Conservation (phyloP, 108 stramenopile genomes). For the Skeletonema grethae region DNA sequence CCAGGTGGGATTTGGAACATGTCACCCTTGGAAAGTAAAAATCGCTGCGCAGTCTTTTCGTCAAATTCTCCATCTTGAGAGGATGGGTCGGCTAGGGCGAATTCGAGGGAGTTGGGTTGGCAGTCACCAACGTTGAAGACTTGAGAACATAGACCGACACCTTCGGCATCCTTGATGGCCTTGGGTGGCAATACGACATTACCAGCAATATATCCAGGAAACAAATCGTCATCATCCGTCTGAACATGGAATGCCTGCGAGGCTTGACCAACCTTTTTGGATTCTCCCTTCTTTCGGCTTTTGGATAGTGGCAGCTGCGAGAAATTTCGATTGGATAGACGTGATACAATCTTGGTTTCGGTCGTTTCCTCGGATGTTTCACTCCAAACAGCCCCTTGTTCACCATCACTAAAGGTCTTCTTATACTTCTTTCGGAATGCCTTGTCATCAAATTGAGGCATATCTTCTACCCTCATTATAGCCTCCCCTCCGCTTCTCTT, state of each 20-base stretch:
- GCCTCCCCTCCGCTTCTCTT: conserved; percentile 17
- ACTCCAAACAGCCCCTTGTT: conserved; percentile 73
- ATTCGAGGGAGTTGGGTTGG: conserved; percentile 81
- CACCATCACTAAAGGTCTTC: conserved; percentile 52
- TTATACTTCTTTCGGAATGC: conserved; percentile 63
- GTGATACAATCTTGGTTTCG: conserved; percentile 68
- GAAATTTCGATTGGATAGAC: conserved; percentile 56
- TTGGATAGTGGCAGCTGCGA: conserved; percentile 62
- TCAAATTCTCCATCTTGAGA: conserved; percentile 71
- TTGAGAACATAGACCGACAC: conserved; percentile 84
- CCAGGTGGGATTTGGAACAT: conserved; percentile 94
- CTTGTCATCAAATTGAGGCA: conserved; percentile 56
- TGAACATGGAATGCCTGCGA: conserved; percentile 85
- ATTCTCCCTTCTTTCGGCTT: conserved; percentile 60
- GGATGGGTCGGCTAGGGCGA: conserved; percentile 82
- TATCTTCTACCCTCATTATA: background rate
- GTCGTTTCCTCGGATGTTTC: conserved; percentile 53
- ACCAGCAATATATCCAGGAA: conserved; percentile 89
- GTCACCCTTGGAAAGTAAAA: conserved; percentile 89
- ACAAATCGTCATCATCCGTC: conserved; percentile 57
- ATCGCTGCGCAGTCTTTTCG: conserved; percentile 83
- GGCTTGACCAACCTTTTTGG: conserved; percentile 75
- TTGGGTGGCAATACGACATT: conserved; percentile 80
- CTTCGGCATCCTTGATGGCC: conserved; percentile 91
- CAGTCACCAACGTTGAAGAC: conserved; percentile 84